A percentile compares a stretch with the other conserved stretches of the same genome.
Conservation (phyloP, 2,329 filamentous ascomycete species). For the Tolypocladium tundrense region DNA sequence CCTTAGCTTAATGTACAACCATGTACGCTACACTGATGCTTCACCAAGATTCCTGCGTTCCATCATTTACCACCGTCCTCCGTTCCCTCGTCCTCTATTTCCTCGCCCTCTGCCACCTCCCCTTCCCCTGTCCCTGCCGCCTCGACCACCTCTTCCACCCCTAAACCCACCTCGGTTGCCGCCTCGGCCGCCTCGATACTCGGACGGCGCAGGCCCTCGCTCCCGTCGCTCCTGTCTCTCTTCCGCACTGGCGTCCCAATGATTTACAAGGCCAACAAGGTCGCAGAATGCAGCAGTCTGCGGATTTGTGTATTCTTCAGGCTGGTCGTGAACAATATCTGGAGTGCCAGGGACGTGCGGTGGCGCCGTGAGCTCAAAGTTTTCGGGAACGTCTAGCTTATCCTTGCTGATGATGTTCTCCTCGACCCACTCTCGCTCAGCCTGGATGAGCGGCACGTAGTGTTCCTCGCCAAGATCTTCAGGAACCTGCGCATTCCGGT, state of each 20-base stretch:
- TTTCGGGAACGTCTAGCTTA: slow-evolving; percentile 61
- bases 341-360: slow-evolving; percentile 50
- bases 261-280: slow-evolving; percentile 65
- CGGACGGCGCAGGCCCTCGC: slow-evolving; percentile 42
- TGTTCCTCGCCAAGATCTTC: slow-evolving; percentile 55
- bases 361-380: slow-evolving; percentile 70
- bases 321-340: slow-evolving; percentile 50
- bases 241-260: slow-evolving; percentile 62
- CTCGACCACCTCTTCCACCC: slow-evolving; percentile 24
- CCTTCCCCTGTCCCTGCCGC: slow-evolving; percentile 25
- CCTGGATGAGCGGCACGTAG: slow-evolving; percentile 59
- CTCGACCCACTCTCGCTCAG: slow-evolving; percentile 70
- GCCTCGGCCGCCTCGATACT: slow-evolving; percentile 16
- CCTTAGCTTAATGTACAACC: neutral
- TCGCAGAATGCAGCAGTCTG: slow-evolving; percentile 79
- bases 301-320: slow-evolving; percentile 74
- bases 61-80: slow-evolving; percentile 1
- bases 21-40: neutral
- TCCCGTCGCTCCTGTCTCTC: slow-evolving; percentile 51
- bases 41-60: neutral
- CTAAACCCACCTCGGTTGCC: slow-evolving; percentile 25
- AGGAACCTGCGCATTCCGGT: slow-evolving; percentile 41
- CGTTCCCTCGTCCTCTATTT: slow-evolving; percentile 7
- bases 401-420: slow-evolving; percentile 55
- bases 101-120: slow-evolving; percentile 15